Evolutionary conservation across 73 alveolate genomes (phyloP).

Genomic region (Effrenium voratum): DNA sequence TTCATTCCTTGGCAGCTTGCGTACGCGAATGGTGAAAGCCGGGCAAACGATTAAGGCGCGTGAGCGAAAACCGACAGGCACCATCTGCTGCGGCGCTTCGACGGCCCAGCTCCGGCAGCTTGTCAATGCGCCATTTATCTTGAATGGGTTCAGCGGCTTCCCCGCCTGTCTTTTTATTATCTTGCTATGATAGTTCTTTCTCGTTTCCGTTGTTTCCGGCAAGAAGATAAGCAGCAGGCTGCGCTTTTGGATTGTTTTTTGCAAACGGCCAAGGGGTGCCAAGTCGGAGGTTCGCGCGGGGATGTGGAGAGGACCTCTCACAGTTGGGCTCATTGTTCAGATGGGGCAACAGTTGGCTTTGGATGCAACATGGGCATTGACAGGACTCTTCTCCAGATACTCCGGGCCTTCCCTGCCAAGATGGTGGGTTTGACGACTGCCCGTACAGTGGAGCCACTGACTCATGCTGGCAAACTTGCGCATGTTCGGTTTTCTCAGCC

Average conservation of each 20-base stretch:
- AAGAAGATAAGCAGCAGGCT: too few relatives aligned
- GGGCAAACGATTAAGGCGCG: not conserved
- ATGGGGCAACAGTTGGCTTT: not conserved
- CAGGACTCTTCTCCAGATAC: constrained; percentile 74
- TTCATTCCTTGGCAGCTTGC: not conserved
- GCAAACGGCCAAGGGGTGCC: constrained; percentile 46
- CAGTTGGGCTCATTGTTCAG: too few relatives aligned
- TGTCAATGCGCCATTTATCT: too few relatives aligned
- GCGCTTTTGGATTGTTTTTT: too few relatives aligned
- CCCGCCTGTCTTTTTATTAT: too few relatives aligned
- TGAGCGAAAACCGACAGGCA: not conserved
- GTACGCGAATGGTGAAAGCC: not conserved
- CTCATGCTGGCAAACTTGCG: too few relatives aligned
- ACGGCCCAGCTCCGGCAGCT: constrained; percentile 75
- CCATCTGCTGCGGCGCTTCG: constrained; percentile 81
- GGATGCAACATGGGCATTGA: not conserved
- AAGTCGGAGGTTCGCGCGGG: constrained; percentile 39
- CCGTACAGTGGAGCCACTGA: constrained; percentile 31
- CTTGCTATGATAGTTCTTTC: too few relatives aligned
- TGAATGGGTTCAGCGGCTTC: too few relatives aligned
- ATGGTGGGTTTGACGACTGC: constrained; percentile 74
- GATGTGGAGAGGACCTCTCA: constrained; percentile 3
- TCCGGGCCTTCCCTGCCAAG: constrained; percentile 47
- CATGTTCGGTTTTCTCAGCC: too few relatives aligned
- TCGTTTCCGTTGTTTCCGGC: too few relatives aligned